These are phyloP conservation scores for Eucalyptus pauciflora DNA, from an alignment of 345 rosid genomes.

Conservation along the genomic window DNA sequence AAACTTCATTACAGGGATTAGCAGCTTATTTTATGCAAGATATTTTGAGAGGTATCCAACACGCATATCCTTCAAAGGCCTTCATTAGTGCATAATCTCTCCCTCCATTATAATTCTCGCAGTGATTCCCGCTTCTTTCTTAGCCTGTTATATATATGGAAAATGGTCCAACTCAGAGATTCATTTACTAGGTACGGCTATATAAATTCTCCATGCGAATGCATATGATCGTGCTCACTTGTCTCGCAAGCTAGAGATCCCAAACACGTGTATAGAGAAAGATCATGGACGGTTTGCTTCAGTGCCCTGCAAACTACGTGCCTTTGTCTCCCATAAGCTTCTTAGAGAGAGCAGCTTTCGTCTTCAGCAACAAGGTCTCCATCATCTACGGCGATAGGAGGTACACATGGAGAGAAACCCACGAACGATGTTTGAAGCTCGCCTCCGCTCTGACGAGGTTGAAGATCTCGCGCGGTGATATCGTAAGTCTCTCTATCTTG, in stretches of 20 bases:
- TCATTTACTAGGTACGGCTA: neutral
- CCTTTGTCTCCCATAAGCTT: slow-evolving; percentile 60
- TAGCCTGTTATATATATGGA: neutral
- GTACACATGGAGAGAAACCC: slow-evolving; percentile 55
- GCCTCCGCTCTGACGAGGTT: slow-evolving; percentile 52
- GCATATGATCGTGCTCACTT: neutral
- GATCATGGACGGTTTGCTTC: slow-evolving; percentile 20
- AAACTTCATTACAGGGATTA: too few relatives aligned
- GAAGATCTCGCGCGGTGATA: slow-evolving; percentile 31
- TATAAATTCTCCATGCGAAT: neutral
- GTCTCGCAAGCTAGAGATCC: neutral
- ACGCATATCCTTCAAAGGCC: neutral
- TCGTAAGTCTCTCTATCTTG: slow-evolving; percentile 21
- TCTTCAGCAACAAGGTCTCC: slow-evolving; percentile 32
- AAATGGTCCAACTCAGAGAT: neutral
- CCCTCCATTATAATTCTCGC: too few relatives aligned
- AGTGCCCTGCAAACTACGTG: slow-evolving; percentile 37
- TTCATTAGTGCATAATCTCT: neutral
- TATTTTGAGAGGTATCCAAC: neutral
- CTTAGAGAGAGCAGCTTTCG: slow-evolving; percentile 42
- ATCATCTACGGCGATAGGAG: slow-evolving; percentile 29
- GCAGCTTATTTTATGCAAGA: too few relatives aligned
- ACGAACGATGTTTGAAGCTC: slow-evolving; percentile 40
- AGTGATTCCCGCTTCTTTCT: too few relatives aligned
- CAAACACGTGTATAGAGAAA: neutral